A percentile compares a stretch with the other conserved stretches of the same genome.
phyloP scores from a whole-genome alignment of 805 yeast species.

The Saccharomyces cerevisiae region DNA sequence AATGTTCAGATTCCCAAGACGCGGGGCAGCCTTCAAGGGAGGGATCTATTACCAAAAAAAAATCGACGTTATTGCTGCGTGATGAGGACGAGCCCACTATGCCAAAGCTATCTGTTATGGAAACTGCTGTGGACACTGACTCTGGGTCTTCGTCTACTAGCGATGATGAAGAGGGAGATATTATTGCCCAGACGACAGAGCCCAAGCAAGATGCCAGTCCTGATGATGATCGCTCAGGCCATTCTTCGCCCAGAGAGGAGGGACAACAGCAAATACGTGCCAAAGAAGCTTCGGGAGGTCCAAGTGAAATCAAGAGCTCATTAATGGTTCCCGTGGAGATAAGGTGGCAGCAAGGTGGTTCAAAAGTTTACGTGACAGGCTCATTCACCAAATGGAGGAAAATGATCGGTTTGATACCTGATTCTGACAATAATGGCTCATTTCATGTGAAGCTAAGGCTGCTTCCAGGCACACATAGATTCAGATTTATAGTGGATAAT shows the following conservation, averaged over 20 bases:
- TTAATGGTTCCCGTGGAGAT: constrained; percentile 52
- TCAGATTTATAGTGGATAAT: constrained; percentile 88
- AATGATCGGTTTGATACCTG: constrained; percentile 74
- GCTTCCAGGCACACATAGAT: constrained; percentile 88
- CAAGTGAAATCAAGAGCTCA: neutral
- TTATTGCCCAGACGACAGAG: neutral
- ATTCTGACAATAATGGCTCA: constrained; percentile 25
- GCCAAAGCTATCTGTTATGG: neutral
- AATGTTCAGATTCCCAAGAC: neutral
- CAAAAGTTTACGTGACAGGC: constrained; percentile 90
- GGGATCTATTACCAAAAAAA: neutral
- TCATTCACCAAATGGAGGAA: constrained; percentile 97
- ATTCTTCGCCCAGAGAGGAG: neutral
- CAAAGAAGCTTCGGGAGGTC: neutral
- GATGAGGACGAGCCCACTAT: neutral
- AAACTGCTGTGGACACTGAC: neutral
- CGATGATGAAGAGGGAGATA: neutral
- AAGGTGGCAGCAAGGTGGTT: constrained; percentile 95
- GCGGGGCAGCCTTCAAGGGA: neutral
- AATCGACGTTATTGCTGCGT: neutral
- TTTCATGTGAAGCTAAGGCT: constrained; percentile 65
- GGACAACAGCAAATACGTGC: neutral
- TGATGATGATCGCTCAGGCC: neutral
- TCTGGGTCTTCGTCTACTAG: neutral
- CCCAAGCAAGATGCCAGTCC: neutral